These are phyloP conservation scores for Antarctomyces pellizariae DNA, from an alignment of 495 filamentous ascomycete species.

Conservation along the genomic window DNA sequence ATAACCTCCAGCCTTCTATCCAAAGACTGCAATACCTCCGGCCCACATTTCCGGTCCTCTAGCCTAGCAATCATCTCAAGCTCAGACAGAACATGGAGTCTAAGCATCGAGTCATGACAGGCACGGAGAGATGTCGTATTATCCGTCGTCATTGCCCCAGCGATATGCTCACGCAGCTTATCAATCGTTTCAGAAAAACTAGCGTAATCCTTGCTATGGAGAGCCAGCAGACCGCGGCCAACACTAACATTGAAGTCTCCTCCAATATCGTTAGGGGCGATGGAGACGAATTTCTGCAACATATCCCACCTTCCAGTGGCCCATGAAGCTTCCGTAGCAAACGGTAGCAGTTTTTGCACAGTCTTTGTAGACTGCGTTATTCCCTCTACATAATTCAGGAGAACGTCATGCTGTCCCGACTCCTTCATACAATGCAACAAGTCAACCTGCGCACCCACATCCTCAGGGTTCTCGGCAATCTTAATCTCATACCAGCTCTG, in stretches of 20 bases:
- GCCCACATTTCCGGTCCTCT: conserved; percentile 12
- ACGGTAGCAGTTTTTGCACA: conserved; percentile 40
- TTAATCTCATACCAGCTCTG: conserved; percentile 94
- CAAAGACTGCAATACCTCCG: conserved; percentile 30
- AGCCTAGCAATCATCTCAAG: conserved; percentile 52
- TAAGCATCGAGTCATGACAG: conserved; percentile 60
- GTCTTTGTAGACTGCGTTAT: conserved; percentile 31
- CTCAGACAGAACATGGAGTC: conserved; percentile 69
- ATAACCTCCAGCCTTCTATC: conserved; percentile 59
- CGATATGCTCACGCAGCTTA: conserved; percentile 42
- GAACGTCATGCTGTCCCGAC: conserved; percentile 74
- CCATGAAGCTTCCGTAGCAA: conserved; percentile 80
- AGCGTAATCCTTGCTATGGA: conserved; percentile 28
- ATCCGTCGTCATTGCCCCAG: conserved; percentile 45
- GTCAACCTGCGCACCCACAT: conserved; percentile 56
- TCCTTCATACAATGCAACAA: conserved; percentile 77
- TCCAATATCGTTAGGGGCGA: conserved; percentile 23
- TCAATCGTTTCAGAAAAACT: conserved; percentile 35
- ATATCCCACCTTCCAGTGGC: conserved; percentile 60
- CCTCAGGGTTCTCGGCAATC: conserved; percentile 51
- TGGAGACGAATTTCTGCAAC: conserved; percentile 41
- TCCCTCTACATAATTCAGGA: conserved; percentile 63
- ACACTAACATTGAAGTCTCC: conserved; percentile 68
- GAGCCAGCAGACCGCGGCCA: conserved; percentile 42
- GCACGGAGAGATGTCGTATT: conserved; percentile 55